Evolutionary conservation across 2,329 filamentous ascomycete genomes (phyloP).

Genomic region (Paramyrothecium sp.): DNA sequence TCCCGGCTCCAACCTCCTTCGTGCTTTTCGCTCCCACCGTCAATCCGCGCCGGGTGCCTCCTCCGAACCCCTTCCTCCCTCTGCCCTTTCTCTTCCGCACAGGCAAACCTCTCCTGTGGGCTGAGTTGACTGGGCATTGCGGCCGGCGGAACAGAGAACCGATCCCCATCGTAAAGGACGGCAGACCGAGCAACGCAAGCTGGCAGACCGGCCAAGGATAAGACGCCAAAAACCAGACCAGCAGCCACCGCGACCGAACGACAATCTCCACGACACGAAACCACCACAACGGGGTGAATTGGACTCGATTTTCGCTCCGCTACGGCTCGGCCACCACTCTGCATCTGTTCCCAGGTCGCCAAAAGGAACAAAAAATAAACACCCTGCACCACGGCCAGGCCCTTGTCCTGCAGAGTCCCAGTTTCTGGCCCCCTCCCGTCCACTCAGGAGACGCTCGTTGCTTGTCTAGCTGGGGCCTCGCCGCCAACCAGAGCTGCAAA

Average conservation of each 20-base stretch:
- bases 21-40: not conserved
- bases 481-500: slow-evolving; percentile 29
- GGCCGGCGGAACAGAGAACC: not conserved
- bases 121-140: not conserved
- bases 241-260: too few relatives aligned
- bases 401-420: not conserved
- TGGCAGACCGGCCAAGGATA: too few relatives aligned
- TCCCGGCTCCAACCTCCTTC: not conserved
- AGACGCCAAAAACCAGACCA: too few relatives aligned
- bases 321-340: too few relatives aligned
- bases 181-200: too few relatives aligned
- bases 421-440: not conserved
- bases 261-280: too few relatives aligned
- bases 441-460: slow-evolving; percentile 1
- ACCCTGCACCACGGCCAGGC: not conserved
- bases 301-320: too few relatives aligned
- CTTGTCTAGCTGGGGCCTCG: slow-evolving; percentile 13
- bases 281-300: too few relatives aligned
- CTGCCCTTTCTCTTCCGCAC: not conserved
- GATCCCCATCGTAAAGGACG: too few relatives aligned
- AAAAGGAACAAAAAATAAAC: too few relatives aligned
- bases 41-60: not conserved
- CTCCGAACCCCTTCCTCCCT: not conserved
- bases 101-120: not conserved
- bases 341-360: too few relatives aligned